These are phyloP conservation scores for Paspalum vaginatum DNA, from an alignment of 176 grass and related monocot genomes.

Conservation along the genomic window DNA sequence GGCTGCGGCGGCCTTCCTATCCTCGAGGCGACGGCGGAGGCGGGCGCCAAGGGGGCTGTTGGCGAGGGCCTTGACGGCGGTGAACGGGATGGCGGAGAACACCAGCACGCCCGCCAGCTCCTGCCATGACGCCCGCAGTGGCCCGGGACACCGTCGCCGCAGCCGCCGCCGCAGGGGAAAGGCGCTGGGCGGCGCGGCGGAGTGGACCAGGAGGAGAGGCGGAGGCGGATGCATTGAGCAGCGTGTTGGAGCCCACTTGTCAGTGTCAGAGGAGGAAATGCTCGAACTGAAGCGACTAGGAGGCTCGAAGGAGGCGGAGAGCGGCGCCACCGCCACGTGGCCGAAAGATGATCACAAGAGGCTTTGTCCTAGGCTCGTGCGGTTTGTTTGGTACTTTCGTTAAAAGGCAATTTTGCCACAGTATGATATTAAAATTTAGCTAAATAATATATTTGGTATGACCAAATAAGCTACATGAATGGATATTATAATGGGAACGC, in stretches of 20 bases:
- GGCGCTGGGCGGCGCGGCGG: not conserved
- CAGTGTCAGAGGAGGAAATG: not conserved
- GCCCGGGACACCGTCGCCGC: not conserved
- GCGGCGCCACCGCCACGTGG: not conserved
- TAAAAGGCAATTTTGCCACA: too few species aligned
- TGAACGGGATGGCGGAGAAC: constrained; percentile 91
- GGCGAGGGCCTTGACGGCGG: constrained; percentile 85
- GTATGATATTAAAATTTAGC: too few species aligned
- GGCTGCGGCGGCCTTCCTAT: constrained; percentile 61
- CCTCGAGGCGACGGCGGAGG: constrained; percentile 60
- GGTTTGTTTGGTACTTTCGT: too few species aligned
- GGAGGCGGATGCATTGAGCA: not conserved
- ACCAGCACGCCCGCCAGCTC: constrained; percentile 87
- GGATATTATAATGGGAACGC: too few species aligned
- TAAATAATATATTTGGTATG: too few species aligned
- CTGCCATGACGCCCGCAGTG: constrained; percentile 57
- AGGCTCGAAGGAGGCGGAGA: not conserved
- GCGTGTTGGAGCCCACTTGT: not conserved
- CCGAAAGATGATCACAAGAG: not conserved
- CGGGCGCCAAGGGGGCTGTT: constrained; percentile 76
- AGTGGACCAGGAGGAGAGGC: not conserved
- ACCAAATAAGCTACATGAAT: too few species aligned
- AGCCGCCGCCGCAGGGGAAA: not conserved
- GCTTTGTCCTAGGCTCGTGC: not conserved
- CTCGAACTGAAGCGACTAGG: not conserved